Evolutionary conservation across 2,329 filamentous ascomycete species (phyloP).

Genomic region (Chaetomium globosum): DNA sequence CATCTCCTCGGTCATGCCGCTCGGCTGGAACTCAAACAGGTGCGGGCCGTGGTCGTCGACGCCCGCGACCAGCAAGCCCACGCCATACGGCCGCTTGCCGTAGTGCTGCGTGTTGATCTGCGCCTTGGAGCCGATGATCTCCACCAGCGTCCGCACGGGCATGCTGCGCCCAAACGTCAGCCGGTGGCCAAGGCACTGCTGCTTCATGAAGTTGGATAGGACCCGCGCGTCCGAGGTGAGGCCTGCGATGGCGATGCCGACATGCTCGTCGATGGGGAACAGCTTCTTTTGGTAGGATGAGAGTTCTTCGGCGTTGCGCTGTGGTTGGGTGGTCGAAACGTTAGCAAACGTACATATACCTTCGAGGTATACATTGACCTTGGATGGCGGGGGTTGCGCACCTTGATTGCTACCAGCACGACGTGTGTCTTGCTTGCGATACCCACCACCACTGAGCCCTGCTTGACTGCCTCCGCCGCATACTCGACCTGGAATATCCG

Average conservation of each 20-base stretch:
- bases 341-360: slow-evolving; percentile 9
- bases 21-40: slow-evolving; percentile 97
- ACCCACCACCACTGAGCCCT: slow-evolving; percentile 96
- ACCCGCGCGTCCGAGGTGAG: slow-evolving; percentile 97
- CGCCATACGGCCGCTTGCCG: slow-evolving; percentile 93
- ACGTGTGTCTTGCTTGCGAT: slow-evolving; percentile 98
- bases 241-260: slow-evolving; percentile 92
- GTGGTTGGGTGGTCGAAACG: slow-evolving; percentile 14
- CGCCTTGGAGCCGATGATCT: slow-evolving; percentile 91
- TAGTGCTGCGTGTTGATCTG: slow-evolving; percentile 98
- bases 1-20: slow-evolving; percentile 97
- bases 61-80: slow-evolving; percentile 87
- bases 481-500: slow-evolving; percentile 99
- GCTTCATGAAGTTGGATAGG: slow-evolving; percentile 99
- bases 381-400: slow-evolving; percentile 45
- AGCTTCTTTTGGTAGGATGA: slow-evolving; percentile 99
- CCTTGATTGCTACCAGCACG: slow-evolving; percentile 95
- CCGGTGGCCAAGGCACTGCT: slow-evolving; percentile 93
- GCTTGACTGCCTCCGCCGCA: slow-evolving; percentile 97
- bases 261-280: slow-evolving; percentile 93
- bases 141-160: slow-evolving; percentile 83
- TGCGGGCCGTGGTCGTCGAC: slow-evolving; percentile 94
- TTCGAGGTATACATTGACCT: background rate
- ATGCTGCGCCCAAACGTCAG: slow-evolving; percentile 95
- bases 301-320: slow-evolving; percentile 98